phyloP scores from a whole-genome alignment of 2,329 filamentous ascomycete species.

The Hymenoscyphus scutula region DNA sequence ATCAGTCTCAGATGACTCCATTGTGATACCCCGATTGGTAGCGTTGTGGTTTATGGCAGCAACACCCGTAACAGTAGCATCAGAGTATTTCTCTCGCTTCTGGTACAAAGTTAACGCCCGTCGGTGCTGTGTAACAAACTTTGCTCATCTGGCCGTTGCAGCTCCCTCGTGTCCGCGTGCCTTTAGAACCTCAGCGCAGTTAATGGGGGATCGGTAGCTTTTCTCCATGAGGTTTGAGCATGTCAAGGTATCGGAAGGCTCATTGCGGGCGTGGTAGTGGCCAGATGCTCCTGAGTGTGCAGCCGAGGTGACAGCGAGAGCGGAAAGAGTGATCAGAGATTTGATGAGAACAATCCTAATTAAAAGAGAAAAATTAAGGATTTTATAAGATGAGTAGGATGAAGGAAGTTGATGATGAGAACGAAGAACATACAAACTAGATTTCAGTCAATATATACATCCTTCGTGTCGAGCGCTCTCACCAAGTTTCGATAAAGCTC shows the following conservation, averaged over 20 bases:
- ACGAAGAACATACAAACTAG: neutral
- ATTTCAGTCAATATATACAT: neutral
- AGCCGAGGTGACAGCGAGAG: neutral
- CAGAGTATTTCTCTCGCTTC: constrained; percentile 2
- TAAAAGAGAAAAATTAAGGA: neutral
- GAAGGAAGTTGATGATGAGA: neutral
- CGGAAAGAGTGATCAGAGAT: neutral
- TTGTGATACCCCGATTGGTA: constrained; percentile 1
- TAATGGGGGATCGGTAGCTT: neutral
- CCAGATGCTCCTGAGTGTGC: neutral
- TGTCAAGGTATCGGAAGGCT: neutral
- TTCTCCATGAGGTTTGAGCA: neutral
- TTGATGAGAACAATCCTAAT: neutral
- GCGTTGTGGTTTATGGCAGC: constrained; percentile 4
- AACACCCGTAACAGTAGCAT: neutral
- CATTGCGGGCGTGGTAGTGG: constrained; percentile 7
- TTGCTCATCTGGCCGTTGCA: neutral
- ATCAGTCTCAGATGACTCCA: constrained; percentile 2
- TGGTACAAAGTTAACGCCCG: neutral
- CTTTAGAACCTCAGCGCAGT: constrained; percentile 1
- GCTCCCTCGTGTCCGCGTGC: constrained; percentile 2
- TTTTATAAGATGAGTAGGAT: neutral
- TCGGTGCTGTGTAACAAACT: neutral
- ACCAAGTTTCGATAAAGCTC: neutral
- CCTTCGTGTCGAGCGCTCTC: neutral